Conservation (phyloP, 2,329 filamentous ascomycete genomes). For the Aspergillus sp. region DNA sequence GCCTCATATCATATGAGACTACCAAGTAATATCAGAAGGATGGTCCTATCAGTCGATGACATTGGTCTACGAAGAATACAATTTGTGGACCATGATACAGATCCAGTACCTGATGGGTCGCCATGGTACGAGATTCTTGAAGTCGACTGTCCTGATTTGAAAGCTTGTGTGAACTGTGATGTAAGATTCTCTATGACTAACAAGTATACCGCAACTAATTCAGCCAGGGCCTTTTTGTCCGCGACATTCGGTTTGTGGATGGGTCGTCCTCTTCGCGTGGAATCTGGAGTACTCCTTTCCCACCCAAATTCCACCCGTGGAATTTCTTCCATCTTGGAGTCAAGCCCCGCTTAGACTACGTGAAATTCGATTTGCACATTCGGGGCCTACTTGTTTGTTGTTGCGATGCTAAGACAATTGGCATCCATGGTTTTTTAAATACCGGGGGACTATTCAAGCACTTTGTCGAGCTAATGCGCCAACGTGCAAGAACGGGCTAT, state of each 20-base stretch:
- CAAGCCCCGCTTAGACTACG: slow-evolving; percentile 10
- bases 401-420: neutral
- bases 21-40: slow-evolving; percentile 1
- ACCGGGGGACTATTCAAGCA: slow-evolving; percentile 2
- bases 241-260: slow-evolving; percentile 3
- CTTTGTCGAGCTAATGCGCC: slow-evolving; percentile 11
- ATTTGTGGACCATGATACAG: slow-evolving; percentile 5
- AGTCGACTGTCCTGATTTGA: neutral
- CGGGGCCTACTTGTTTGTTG: slow-evolving; percentile 14
- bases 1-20: neutral
- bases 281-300: slow-evolving; percentile 11
- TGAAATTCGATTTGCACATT: slow-evolving; percentile 7
- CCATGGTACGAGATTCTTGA: slow-evolving; percentile 17
- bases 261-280: neutral
- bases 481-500: neutral
- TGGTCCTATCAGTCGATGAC: slow-evolving; percentile 8
- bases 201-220: slow-evolving; percentile 3
- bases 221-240: slow-evolving; percentile 9
- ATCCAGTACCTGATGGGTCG: slow-evolving; percentile 7
- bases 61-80: slow-evolving; percentile 11
- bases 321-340: slow-evolving; percentile 2
- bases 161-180: slow-evolving; percentile 2
- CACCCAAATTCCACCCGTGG: slow-evolving; percentile 9
- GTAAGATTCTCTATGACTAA: neutral
- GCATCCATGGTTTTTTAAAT: slow-evolving; percentile 12